phyloP scores from a whole-genome alignment of 2,329 filamentous ascomycete species.

The Aspergillus sergii region DNA sequence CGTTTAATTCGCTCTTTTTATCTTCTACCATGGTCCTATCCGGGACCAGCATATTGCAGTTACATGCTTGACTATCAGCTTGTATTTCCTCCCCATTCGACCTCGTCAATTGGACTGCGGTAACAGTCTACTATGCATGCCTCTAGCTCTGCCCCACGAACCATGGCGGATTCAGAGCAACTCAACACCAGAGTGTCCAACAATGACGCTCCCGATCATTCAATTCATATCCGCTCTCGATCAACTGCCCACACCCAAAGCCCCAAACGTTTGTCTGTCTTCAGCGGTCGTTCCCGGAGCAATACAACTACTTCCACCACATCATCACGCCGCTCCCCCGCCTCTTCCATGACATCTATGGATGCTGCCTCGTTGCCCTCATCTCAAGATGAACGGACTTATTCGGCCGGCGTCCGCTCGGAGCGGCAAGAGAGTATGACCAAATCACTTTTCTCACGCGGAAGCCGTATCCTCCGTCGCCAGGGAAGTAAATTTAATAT shows the following conservation, averaged over 20 bases:
- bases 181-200: slow-evolving; percentile 35
- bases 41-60: slow-evolving; percentile 14
- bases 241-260: slow-evolving; percentile 40
- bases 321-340: slow-evolving; percentile 50
- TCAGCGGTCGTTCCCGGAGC: slow-evolving; percentile 43
- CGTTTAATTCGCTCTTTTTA: not conserved
- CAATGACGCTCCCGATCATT: slow-evolving; percentile 36
- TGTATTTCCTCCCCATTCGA: not conserved
- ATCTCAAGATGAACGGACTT: slow-evolving; percentile 36
- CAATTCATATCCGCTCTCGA: slow-evolving; percentile 37
- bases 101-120: slow-evolving; percentile 3
- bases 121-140: slow-evolving; percentile 13
- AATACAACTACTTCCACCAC: slow-evolving; percentile 55
- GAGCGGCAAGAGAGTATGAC: slow-evolving; percentile 41
- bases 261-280: slow-evolving; percentile 44
- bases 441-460: slow-evolving; percentile 45
- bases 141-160: slow-evolving; percentile 14
- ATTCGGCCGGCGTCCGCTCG: slow-evolving; percentile 28
- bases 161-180: slow-evolving; percentile 28
- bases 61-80: slow-evolving; percentile 18
- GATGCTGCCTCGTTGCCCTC: slow-evolving; percentile 34
- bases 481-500: slow-evolving; percentile 52
- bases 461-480: slow-evolving; percentile 50
- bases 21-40: slow-evolving; percentile 21
- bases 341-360: slow-evolving; percentile 44